Base-by-base conservation (phyloP, 352 stramenopile genomes). In the Globisporangium cylindrosporum region DNA sequence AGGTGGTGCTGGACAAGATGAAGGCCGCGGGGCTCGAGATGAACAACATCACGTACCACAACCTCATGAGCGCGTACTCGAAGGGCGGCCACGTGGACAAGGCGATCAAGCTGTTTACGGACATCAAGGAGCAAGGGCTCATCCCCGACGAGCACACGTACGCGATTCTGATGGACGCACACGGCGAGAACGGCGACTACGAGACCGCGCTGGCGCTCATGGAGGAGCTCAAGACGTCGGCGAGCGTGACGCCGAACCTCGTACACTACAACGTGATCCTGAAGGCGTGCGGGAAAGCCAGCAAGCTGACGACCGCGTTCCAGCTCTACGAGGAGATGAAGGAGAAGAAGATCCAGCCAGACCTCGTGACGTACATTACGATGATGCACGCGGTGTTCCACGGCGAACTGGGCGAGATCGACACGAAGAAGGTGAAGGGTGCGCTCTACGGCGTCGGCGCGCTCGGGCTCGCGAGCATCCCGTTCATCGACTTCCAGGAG, bases 381-480 rank as follows among this genome's bases (percentile, higher is more conserved):
- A 93, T 94, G 84, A 91, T 95, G 86, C 88, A 94, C 70, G 88
- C 84, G 1, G 88, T 95, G 32, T 95, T 88, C 69, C 86, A 94
- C 65, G 88, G 86, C 36, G 84, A 94, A 48, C 71, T 92, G 38
- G 79, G 82, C 9, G 57, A 68, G n/a, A 73, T 95, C 27, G 78
- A 95, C 57, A 77, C 80, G 20, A 79, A 77, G 58, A 89, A 86
- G 46, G 85, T 93, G 48, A 91, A 94, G 71, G 72, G 67, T 1
- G 79, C 76, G 12, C 75, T 94, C n/a, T 70, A 73, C 7, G 84
- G 84, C 4, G 70, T 92, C 29, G 88, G 82, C 10, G 63, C 76
- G 4, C 75, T 94, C 61, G 86, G 78, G 18, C 72, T 73, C 22
- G 79, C 77, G 41, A 86, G 79, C 62, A 63, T 93, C 32, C 88